A percentile compares a stretch with the other conserved stretches of the same genome.
phyloP scores from a whole-genome alignment of 2,329 filamentous ascomycete species.

The Venturia effusa region DNA sequence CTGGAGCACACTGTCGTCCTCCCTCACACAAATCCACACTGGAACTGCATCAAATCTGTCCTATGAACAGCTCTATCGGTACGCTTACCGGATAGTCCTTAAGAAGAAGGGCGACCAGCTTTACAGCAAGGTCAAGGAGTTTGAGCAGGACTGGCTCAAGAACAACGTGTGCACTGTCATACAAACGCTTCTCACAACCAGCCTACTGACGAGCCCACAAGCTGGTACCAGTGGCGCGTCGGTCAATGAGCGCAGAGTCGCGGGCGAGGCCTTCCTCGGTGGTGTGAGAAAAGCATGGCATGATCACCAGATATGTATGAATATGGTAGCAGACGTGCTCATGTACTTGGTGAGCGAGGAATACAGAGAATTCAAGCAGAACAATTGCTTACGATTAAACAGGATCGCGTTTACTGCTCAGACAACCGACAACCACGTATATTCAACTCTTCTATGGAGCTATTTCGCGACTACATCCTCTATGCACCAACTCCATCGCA shows the following conservation, averaged over 20 bases:
- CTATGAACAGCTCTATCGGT: constrained; percentile 91
- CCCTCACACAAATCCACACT: constrained; percentile 78
- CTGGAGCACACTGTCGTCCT: constrained; percentile 67
- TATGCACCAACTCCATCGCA: constrained; percentile 27
- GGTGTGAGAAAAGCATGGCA: constrained; percentile 72
- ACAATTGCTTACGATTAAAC: background rate
- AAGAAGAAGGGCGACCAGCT: constrained; percentile 75
- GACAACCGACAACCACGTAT: constrained; percentile 68
- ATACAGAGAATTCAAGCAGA: background rate
- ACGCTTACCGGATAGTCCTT: constrained; percentile 86
- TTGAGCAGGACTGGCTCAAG: constrained; percentile 74
- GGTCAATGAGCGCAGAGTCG: constrained; percentile 65
- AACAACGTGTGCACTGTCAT: constrained; percentile 63
- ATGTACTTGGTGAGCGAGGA: constrained; percentile 71
- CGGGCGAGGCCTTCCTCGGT: constrained; percentile 73
- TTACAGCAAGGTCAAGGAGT: constrained; percentile 68
- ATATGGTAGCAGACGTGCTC: constrained; percentile 90
- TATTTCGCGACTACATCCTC: constrained; percentile 82
- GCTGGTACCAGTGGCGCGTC: constrained; percentile 43
- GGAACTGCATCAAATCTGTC: constrained; percentile 84
- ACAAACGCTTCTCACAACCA: constrained; percentile 25
- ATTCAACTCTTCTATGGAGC: constrained; percentile 70
- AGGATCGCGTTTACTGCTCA: constrained; percentile 71
- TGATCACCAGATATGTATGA: constrained; percentile 85
- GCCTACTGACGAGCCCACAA: constrained; percentile 58